A percentile compares a stretch with the other conserved stretches of the same genome.
phyloP scores from a whole-genome alignment of 2,329 filamentous ascomycete species.

The Colletotrichum sp. region DNA sequence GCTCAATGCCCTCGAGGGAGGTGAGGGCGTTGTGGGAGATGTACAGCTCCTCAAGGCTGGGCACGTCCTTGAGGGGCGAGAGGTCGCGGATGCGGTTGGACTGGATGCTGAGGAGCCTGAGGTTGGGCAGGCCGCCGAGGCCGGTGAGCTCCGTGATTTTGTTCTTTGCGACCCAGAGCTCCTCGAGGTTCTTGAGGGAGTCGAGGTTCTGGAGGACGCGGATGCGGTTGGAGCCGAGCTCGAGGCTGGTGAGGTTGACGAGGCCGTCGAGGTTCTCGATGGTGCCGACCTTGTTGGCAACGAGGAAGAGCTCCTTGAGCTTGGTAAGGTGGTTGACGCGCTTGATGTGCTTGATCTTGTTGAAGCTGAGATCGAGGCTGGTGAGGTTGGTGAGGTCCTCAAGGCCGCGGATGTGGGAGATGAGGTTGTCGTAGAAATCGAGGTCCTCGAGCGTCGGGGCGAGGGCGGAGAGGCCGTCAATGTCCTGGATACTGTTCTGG shows the following conservation, averaged over 20 bases:
- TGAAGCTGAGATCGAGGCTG: conserved; percentile 91
- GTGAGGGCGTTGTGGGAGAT: conserved; percentile 93
- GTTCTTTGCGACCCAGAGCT: conserved; percentile 96
- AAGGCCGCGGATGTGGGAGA: conserved; percentile 83
- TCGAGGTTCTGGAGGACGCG: conserved; percentile 88
- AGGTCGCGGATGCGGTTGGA: conserved; percentile 89
- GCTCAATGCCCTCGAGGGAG: conserved; percentile 74
- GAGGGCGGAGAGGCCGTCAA: conserved; percentile 74
- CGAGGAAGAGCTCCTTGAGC: conserved; percentile 86
- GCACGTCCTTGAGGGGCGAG: conserved; percentile 74
- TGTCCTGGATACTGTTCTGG: conserved; percentile 85
- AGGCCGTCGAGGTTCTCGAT: conserved; percentile 87
- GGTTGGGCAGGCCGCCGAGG: conserved; percentile 74
- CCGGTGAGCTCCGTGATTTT: conserved; percentile 87
- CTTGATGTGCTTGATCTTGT: conserved; percentile 99
- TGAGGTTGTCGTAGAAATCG: conserved; percentile 96
- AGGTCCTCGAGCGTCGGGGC: conserved; percentile 77
- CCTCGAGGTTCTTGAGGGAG: conserved; percentile 75
- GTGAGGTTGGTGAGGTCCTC: conserved; percentile 79
- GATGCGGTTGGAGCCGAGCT: conserved; percentile 92
- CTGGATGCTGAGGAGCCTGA: conserved; percentile 91
- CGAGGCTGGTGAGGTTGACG: conserved; percentile 78
- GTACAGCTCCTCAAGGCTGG: conserved; percentile 88
- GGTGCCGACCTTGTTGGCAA: conserved; percentile 89
- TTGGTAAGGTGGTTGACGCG: conserved; percentile 78